Evolutionary conservation across 768 basidiomycete species (phyloP).

Genomic region (Hortiboletus flavorubellus): DNA sequence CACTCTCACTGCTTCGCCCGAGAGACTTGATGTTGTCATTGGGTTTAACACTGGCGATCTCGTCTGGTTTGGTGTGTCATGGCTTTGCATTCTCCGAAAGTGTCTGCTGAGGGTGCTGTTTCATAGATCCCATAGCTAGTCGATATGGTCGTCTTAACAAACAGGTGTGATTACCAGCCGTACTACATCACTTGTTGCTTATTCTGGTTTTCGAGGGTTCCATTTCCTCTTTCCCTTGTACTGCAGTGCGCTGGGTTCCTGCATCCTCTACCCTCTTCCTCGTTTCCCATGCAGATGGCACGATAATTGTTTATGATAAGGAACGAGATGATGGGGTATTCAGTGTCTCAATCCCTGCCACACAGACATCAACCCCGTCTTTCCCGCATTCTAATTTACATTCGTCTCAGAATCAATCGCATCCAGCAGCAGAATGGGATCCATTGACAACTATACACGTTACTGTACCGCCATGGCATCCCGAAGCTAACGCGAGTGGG

Average conservation of each 20-base stretch:
- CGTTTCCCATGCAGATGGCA: slow-evolving; percentile 85
- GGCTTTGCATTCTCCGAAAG: background rate
- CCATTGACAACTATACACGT: slow-evolving; percentile 73
- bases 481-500: slow-evolving; percentile 38
- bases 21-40: slow-evolving; percentile 83
- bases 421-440: slow-evolving; percentile 59
- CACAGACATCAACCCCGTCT: slow-evolving; percentile 25
- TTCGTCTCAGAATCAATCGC: slow-evolving; percentile 23
- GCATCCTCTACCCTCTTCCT: slow-evolving; percentile 77
- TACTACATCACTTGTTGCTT: slow-evolving; percentile 6
- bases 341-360: slow-evolving; percentile 52
- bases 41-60: slow-evolving; percentile 96
- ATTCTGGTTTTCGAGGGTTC: slow-evolving; percentile 49
- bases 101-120: slow-evolving; percentile 3
- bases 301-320: slow-evolving; percentile 86
- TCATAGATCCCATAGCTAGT: slow-evolving; percentile 69
- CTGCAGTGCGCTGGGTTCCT: slow-evolving; percentile 90
- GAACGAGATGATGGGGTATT: slow-evolving; percentile 86
- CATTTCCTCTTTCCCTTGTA: slow-evolving; percentile 77
- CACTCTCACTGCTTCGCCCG: slow-evolving; percentile 66
- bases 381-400: slow-evolving; percentile 28
- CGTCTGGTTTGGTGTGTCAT: slow-evolving; percentile 82
- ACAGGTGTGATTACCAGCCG: slow-evolving; percentile 44
- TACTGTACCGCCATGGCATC: slow-evolving; percentile 85
- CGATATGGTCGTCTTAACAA: slow-evolving; percentile 89